phyloP scores from a whole-genome alignment of 1,284 basidiomycete genomes.

The Ceratobasidium papillatum region DNA sequence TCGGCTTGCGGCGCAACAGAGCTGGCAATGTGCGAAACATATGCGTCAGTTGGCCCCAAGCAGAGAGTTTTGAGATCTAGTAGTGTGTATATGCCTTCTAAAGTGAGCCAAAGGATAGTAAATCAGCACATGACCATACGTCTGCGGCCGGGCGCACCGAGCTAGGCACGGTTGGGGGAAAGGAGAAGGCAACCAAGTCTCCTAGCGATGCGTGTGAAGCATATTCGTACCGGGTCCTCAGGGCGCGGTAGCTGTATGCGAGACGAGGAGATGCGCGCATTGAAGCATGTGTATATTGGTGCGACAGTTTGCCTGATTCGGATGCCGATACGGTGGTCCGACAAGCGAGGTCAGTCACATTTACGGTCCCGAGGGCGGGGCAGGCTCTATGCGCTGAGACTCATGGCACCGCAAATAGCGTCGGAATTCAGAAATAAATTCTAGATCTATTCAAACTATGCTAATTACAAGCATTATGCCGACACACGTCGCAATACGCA shows the following conservation, averaged over 20 bases:
- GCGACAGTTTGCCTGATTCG: neutral
- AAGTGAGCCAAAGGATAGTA: neutral
- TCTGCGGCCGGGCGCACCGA: constrained; percentile 30
- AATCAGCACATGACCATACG: constrained; percentile 22
- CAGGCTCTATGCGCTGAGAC: constrained; percentile 33
- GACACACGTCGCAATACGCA: neutral
- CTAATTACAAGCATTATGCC: neutral
- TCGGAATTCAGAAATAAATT: neutral
- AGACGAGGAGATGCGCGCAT: constrained; percentile 1
- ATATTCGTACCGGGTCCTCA: constrained; percentile 10
- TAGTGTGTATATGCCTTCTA: neutral
- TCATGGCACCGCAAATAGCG: neutral
- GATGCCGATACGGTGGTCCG: constrained; percentile 8
- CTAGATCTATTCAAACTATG: neutral
- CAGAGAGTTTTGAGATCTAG: neutral
- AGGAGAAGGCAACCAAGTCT: constrained; percentile 19
- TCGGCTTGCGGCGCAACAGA: neutral
- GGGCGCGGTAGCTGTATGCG: constrained; percentile 13
- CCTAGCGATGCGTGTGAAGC: constrained; percentile 35
- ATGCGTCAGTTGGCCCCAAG: neutral
- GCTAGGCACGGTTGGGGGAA: constrained; percentile 21
- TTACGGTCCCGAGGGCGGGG: constrained; percentile 3
- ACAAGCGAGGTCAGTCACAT: constrained; percentile 38
- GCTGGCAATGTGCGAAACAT: neutral
- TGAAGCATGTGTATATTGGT: constrained; percentile 20